These are phyloP conservation scores for Vitis labrusca DNA, from an alignment of 164 flowering plant species.

Conservation along the genomic window DNA sequence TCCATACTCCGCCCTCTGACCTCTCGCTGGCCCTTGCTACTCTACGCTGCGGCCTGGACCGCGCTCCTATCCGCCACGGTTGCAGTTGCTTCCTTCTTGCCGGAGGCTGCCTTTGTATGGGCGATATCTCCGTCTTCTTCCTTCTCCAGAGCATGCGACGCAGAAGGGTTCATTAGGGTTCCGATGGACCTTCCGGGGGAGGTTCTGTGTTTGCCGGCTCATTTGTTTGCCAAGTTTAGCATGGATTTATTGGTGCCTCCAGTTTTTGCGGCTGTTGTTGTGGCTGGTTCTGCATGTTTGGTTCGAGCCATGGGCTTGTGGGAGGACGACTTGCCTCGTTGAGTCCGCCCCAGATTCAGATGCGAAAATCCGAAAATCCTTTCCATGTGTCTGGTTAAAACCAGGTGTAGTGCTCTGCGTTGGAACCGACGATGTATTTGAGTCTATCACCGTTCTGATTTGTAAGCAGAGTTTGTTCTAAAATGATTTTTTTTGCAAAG, in stretches of 20 bases:
- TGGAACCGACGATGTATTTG: no score
- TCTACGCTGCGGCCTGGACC: slow-evolving; percentile 63
- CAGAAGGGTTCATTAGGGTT: slow-evolving; percentile 34
- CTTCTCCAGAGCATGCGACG: slow-evolving; percentile 28
- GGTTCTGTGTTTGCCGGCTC: slow-evolving; percentile 53
- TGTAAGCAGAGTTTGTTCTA: no score
- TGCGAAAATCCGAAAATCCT: no score
- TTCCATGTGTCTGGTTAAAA: no score
- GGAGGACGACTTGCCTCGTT: slow-evolving; percentile 32
- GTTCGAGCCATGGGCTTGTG: slow-evolving; percentile 57
- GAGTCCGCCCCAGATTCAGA: slow-evolving; percentile 1
- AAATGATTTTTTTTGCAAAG: no score
- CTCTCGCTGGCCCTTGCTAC: slow-evolving; percentile 35
- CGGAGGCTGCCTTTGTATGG: slow-evolving; percentile 55
- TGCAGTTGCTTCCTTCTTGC: slow-evolving; percentile 58
- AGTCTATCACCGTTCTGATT: no score
- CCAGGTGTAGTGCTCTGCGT: no score
- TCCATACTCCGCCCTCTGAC: slow-evolving; percentile 12
- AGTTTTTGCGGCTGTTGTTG: slow-evolving; percentile 60
- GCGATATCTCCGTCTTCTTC: slow-evolving; percentile 42
- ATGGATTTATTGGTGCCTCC: slow-evolving; percentile 64
- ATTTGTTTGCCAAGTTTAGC: slow-evolving; percentile 36
- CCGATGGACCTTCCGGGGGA: slow-evolving; percentile 61
- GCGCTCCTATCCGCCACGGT: slow-evolving; percentile 44
- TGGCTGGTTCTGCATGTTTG: slow-evolving; percentile 55